These are phyloP conservation scores for Ascobolus immersus DNA, from an alignment of 495 filamentous ascomycete species.

Conservation along the genomic window DNA sequence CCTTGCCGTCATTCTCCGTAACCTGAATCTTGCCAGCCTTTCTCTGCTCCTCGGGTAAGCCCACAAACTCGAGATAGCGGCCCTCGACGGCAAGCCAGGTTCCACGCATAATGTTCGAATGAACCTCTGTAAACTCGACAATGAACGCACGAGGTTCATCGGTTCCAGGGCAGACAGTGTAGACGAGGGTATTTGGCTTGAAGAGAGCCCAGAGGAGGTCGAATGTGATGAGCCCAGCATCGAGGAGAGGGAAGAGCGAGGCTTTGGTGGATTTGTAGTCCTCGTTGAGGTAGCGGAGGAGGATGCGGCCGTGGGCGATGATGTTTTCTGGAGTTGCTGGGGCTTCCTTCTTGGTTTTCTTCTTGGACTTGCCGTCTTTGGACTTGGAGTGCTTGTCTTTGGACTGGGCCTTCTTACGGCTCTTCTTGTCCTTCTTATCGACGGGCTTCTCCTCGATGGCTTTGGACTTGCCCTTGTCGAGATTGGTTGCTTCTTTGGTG, in stretches of 20 bases:
- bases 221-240: no score
- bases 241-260: slow-evolving; percentile 57
- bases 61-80: slow-evolving; percentile 23
- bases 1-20: slow-evolving; percentile 10
- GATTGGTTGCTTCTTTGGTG: no score
- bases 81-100: slow-evolving; percentile 65
- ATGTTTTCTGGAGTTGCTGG: slow-evolving; percentile 30
- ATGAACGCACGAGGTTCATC: slow-evolving; percentile 82
- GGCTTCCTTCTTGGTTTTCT: slow-evolving; percentile 28
- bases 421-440: no score
- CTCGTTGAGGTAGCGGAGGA: slow-evolving; percentile 56
- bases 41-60: slow-evolving; percentile 1
- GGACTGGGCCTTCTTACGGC: no score
- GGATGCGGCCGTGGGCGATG: slow-evolving; percentile 42
- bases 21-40: not conserved
- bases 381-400: slow-evolving; percentile 4
- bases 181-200: slow-evolving; percentile 19
- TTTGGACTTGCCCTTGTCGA: no score
- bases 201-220: slow-evolving; percentile 25
- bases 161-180: slow-evolving; percentile 10
- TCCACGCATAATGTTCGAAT: slow-evolving; percentile 45
- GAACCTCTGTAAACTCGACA: slow-evolving; percentile 53
- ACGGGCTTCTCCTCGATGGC: slow-evolving; percentile 4
- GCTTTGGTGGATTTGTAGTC: slow-evolving; percentile 62
- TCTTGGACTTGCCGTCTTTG: slow-evolving; percentile 15